Base-by-base conservation (phyloP, 108 stramenopile species). In the Nitzschia palea region DNA sequence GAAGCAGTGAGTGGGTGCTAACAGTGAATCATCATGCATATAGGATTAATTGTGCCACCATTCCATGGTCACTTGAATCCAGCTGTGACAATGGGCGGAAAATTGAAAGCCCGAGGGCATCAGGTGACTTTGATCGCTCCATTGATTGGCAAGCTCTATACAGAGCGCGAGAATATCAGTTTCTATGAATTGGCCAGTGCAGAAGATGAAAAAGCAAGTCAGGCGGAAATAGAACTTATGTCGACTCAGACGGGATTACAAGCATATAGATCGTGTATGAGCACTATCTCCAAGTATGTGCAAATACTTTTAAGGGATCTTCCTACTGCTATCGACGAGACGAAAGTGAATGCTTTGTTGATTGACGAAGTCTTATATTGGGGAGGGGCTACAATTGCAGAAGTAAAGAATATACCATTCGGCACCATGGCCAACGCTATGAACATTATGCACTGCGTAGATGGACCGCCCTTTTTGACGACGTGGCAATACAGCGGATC, bases 321-420 rank as follows among this genome's bases (percentile, higher is more conserved):
- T 8, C 50, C 50, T 23, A n/a, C 8, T 6, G 50, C 23, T n/a
- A 22, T 51, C 8, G 50, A 51, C 23, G 18, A 51, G n/a, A 8
- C 8, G n/a, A n/a, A n/a, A 23, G 50, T 51, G 50, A n/a, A 51
- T n/a, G 50, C 50, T 23, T 22, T 51, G n/a, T 51, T 51, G 50
- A n/a, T 51, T 8, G 50, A 51, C 23, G 50, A 51, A n/a, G 23
- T 51, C 6, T 8, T 51, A 8, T 51, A 51, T n/a, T 51, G n/a
- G 50, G 50, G 12, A 22, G 50, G 12, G 6, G n/a, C 17, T 20
- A 22, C 50, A 8, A n/a, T 51, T 22, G 50, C 50, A 8, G 50
- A 51, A 6, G n/a, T 15, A 8, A 51, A 51, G 50, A 51, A 51
- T 6, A 20, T 51, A 8, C 50, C 50, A n/a, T 51, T n/a, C n/a